Base-by-base conservation (phyloP, 139 green algal genomes). In the Diplosphaera chodatii region DNA sequence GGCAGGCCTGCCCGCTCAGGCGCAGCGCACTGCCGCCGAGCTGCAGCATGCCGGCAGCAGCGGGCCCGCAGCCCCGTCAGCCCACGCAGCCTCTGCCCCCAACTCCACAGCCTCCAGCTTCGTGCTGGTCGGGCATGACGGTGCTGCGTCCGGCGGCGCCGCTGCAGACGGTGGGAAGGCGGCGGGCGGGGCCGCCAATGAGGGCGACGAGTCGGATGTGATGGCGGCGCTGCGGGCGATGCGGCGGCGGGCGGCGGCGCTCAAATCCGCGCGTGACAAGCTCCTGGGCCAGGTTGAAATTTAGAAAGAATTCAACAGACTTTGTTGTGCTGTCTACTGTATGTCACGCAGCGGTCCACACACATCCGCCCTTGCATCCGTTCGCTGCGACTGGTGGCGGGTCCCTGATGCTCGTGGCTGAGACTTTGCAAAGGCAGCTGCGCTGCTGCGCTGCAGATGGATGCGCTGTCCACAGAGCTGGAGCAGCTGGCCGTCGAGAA, bases 221-320 rank as follows among this genome's bases (percentile, higher is more conserved):
- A 37, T 67, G 48, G 34, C 23, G 13, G 32, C 48, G 63, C 30
- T 70, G 41, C 68, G 59, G 0, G 40, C 63, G 41, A 41, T 71
- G 72, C 64, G 74, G 40, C 31, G 68, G 33, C 78, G 83, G 67
- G 76, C 89, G 21, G 37, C 59, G 2, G 63, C 68, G 40, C 74
- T 91, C 8, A 88, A 87, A 72, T 65, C 73, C 30, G 81, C 71
- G 22, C 77, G 84, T 4, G 84, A 86, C 70, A 83, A 82, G 75
- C 79, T 91, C 40, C 83, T 84, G 8, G 48, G 22, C 13, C 48
- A 23, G 48, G 16, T n/a, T n/a, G n/a, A n/a, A n/a, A n/a, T n/a
- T n/a, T n/a, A n/a, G n/a, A n/a, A n/a, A n/a, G n/a, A n/a, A n/a
- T n/a, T n/a, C n/a, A n/a, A n/a, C n/a, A n/a, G n/a, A n/a, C n/a